Evolutionary conservation across 352 stramenopile species (phyloP).

Genomic region (Phytophthora kernoviae): DNA sequence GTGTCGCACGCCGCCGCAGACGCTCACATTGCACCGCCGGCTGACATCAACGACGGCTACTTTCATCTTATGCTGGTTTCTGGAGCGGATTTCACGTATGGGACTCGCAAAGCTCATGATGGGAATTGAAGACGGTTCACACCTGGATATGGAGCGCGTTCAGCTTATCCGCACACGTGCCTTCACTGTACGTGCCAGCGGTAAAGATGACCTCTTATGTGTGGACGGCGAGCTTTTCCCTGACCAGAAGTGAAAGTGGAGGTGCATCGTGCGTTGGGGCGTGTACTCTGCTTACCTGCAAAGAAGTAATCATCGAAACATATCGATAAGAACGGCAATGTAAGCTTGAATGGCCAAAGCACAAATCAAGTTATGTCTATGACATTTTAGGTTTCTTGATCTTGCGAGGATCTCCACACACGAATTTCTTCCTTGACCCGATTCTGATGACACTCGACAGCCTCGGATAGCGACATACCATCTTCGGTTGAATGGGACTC

Average conservation of each 20-base stretch:
- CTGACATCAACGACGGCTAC: conserved; percentile 60
- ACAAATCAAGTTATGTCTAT: not conserved
- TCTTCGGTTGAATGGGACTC: not conserved
- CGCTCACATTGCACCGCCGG: conserved; percentile 47
- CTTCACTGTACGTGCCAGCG: conserved; percentile 45
- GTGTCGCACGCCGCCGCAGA: conserved; percentile 55
- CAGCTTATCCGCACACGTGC: conserved; percentile 68
- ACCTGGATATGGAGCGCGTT: conserved; percentile 44
- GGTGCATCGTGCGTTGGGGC: conserved; percentile 51
- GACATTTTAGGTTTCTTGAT: too few species aligned
- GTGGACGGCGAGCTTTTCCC: conserved; percentile 68
- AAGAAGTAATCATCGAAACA: conserved; percentile 10
- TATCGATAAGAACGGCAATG: conserved; percentile 11
- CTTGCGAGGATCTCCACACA: conserved; percentile 12
- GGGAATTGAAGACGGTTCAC: conserved; percentile 53
- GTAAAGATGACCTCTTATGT: conserved; percentile 49
- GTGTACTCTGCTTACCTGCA: conserved; percentile 40
- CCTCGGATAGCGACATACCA: not conserved
- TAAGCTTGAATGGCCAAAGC: not conserved
- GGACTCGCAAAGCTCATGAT: conserved; percentile 54
- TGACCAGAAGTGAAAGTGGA: conserved; percentile 49
- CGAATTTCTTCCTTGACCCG: conserved; percentile 19
- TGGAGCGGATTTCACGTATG: conserved; percentile 37
- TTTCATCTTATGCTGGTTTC: conserved; percentile 63
- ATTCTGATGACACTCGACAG: conserved; percentile 9